A percentile compares a stretch with the other conserved stretches of the same genome.
Conservation (phyloP, 2,329 filamentous ascomycete species). For the Botrytis sinoallii region DNA sequence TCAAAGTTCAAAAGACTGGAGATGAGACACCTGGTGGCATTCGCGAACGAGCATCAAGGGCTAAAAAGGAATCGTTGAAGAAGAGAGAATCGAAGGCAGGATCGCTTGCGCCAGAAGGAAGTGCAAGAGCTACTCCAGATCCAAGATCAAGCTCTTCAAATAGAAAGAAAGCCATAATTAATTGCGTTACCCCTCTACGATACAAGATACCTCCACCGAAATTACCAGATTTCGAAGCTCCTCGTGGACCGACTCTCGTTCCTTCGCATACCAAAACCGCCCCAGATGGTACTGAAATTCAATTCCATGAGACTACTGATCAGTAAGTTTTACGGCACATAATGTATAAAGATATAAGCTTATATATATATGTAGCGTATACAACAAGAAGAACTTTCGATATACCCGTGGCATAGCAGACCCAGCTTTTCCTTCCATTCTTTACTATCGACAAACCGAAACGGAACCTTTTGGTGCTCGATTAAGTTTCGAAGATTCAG, state of each 20-base stretch:
- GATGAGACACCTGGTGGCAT: constrained; percentile 32
- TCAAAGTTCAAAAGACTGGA: constrained; percentile 44
- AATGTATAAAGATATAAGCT: constrained; percentile 14
- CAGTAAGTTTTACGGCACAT: constrained; percentile 48
- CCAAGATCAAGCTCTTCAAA: constrained; percentile 42
- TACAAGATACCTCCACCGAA: constrained; percentile 65
- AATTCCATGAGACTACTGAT: constrained; percentile 62
- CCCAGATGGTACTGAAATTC: constrained; percentile 49
- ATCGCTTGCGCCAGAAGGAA: constrained; percentile 44
- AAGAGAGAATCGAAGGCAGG: constrained; percentile 61
- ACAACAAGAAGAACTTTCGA: constrained; percentile 72
- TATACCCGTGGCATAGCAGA: constrained; percentile 92
- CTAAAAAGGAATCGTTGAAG: constrained; percentile 66
- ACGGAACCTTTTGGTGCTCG: constrained; percentile 77
- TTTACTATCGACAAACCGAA: constrained; percentile 88
- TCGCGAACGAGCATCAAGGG: constrained; percentile 42
- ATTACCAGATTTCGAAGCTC: constrained; percentile 57
- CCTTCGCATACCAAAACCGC: constrained; percentile 52
- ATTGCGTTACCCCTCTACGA: constrained; percentile 49
- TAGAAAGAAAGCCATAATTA: constrained; percentile 40
- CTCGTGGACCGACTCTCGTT: constrained; percentile 56
- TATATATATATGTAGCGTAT: constrained; percentile 45
- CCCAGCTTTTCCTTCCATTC: constrained; percentile 77
- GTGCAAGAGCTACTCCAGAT: constrained; percentile 56
- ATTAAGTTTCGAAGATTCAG: constrained; percentile 90